These are phyloP conservation scores for Salix caprea DNA, from an alignment of 345 rosid genomes.

Conservation along the genomic window DNA sequence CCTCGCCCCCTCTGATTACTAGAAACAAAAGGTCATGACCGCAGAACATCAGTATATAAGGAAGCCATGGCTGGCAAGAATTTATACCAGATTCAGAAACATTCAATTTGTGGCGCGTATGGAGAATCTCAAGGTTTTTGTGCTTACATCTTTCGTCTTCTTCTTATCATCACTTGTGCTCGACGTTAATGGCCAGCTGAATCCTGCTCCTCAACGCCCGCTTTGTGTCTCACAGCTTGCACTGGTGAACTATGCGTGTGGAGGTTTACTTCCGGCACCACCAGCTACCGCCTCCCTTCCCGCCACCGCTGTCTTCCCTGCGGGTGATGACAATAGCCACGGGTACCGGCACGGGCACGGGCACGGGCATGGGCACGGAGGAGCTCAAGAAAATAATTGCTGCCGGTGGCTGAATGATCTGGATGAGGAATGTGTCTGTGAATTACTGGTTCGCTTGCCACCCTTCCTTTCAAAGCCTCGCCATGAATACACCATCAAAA, in stretches of 20 bases:
- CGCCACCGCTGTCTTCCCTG: neutral
- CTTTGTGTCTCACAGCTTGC: conserved; percentile 25
- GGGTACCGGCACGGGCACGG: conserved; percentile 14
- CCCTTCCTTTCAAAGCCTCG: conserved; percentile 57
- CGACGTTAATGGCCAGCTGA: neutral
- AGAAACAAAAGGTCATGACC: conserved; percentile 5
- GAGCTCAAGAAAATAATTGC: conserved; percentile 36
- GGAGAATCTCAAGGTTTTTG: conserved; percentile 3
- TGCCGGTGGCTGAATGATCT: conserved; percentile 72
- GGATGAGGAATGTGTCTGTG: conserved; percentile 75
- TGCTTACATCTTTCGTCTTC: neutral
- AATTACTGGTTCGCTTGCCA: conserved; percentile 67
- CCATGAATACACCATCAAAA: conserved; percentile 52
- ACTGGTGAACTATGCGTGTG: conserved; percentile 25
- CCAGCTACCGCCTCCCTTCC: neutral
- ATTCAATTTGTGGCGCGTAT: neutral
- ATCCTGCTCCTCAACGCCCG: conserved; percentile 6
- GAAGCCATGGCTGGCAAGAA: neutral
- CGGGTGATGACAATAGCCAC: neutral
- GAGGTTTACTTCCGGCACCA: conserved; percentile 2
- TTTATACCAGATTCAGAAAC: neutral
- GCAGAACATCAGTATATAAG: neutral
- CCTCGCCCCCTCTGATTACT: conserved; percentile 1
- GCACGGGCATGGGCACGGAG: conserved; percentile 3
- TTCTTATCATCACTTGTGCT: neutral